Conservation (phyloP, 202 grass and related monocot species). For the Zizania palustris region DNA sequence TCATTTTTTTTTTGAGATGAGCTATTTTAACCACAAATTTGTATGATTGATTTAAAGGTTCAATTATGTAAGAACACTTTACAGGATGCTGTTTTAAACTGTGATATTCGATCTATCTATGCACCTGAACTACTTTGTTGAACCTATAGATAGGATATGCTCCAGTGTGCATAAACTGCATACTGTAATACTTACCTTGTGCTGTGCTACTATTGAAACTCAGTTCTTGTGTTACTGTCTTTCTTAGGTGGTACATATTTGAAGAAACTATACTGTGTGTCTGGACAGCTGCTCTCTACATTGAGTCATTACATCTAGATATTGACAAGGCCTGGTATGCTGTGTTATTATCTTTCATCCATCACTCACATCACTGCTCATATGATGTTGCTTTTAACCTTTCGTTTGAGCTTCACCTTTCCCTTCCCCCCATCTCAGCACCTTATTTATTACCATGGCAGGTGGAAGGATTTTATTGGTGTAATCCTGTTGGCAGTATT, state of each 20-base stretch:
- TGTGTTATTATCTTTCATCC: conserved; percentile 34
- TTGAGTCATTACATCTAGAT: conserved; percentile 64
- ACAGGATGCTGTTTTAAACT: neutral
- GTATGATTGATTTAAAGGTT: neutral
- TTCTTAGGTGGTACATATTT: conserved; percentile 95
- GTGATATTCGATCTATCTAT: neutral
- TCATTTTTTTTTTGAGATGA: too few relatives aligned
- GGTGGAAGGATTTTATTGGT: conserved; percentile 94
- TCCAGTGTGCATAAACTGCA: neutral
- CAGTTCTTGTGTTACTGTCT: conserved; percentile 27
- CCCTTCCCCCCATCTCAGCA: conserved; percentile 20
- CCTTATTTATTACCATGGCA: conserved; percentile 45
- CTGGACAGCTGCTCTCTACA: conserved; percentile 85
- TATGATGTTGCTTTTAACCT: conserved; percentile 35
- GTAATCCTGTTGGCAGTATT: conserved; percentile 69
- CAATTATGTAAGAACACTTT: neutral
- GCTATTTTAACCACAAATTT: neutral
- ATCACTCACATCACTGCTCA: conserved; percentile 14
- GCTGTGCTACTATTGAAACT: neutral
- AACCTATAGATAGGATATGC: conserved; percentile 12
- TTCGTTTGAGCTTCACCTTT: conserved; percentile 28
- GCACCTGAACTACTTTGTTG: neutral
- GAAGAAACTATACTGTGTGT: conserved; percentile 74
- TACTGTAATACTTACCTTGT: neutral
- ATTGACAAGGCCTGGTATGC: conserved; percentile 72